These are phyloP conservation scores for Actinomortierella ambigua DNA, from an alignment of 371 early-diverging fungal species.

Conservation along the genomic window DNA sequence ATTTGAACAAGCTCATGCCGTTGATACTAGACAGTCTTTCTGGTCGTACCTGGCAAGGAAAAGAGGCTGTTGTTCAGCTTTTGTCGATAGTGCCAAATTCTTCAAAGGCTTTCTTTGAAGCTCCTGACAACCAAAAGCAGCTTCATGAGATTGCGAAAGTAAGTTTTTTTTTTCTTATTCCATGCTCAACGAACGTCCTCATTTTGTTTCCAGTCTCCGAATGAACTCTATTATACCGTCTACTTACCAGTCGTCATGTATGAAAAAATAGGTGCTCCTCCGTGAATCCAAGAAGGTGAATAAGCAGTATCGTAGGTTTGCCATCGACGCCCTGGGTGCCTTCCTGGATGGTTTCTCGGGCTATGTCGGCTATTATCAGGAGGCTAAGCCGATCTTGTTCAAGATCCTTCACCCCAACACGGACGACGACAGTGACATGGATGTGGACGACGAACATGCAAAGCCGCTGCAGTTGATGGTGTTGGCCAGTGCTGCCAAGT, in stretches of 20 bases:
- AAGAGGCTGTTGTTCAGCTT: slow-evolving; percentile 80
- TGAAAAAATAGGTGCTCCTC: slow-evolving; percentile 53
- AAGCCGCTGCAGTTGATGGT: slow-evolving; percentile 69
- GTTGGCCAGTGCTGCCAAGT: slow-evolving; percentile 73
- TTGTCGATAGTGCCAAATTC: slow-evolving; percentile 66
- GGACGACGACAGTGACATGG: slow-evolving; percentile 59
- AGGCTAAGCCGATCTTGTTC: slow-evolving; percentile 61
- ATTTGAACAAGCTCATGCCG: slow-evolving; percentile 62
- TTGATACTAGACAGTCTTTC: slow-evolving; percentile 68
- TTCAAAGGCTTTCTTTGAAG: slow-evolving; percentile 55
- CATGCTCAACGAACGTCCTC: no score
- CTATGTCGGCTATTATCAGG: slow-evolving; percentile 57
- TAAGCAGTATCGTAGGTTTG: slow-evolving; percentile 68
- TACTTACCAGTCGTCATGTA: no score
- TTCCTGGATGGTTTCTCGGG: slow-evolving; percentile 62
- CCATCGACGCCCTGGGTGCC: slow-evolving; percentile 67
- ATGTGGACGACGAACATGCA: slow-evolving; percentile 69
- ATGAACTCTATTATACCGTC: no score
- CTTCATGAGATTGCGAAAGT: slow-evolving; percentile 49
- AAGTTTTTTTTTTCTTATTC: background rate
- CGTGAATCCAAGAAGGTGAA: slow-evolving; percentile 79
- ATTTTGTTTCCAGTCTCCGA: no score
- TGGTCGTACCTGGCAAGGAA: slow-evolving; percentile 89
- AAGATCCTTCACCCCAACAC: slow-evolving; percentile 53
- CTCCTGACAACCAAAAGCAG: slow-evolving; percentile 27